Conservation (phyloP, 345 rosid species). For the Rhizophora apiculata region DNA sequence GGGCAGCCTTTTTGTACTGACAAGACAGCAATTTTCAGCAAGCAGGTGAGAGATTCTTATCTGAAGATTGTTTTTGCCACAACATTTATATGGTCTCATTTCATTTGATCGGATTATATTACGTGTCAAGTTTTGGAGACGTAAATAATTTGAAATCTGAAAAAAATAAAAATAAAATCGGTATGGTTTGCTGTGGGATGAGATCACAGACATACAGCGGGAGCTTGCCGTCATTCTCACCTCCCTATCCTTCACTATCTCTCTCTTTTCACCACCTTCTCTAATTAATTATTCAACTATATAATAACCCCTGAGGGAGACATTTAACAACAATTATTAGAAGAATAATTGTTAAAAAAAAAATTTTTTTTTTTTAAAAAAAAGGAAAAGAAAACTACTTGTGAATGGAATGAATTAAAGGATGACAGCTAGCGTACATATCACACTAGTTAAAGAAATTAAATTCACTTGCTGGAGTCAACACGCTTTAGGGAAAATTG, state of each 20-base stretch:
- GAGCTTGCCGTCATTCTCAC: not conserved
- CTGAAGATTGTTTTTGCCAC: constrained; percentile 20
- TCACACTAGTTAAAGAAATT: not conserved
- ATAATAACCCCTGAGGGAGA: too few relatives aligned
- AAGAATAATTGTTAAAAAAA: too few relatives aligned
- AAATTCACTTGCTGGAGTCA: not conserved
- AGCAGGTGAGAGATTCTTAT: constrained; percentile 35
- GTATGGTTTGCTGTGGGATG: too few relatives aligned
- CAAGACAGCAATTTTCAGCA: constrained; percentile 31
- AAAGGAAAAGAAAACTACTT: too few relatives aligned
- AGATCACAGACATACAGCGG: not conserved
- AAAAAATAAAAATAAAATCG: too few relatives aligned
- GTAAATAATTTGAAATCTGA: too few relatives aligned
- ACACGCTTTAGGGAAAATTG: not conserved
- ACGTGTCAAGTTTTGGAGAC: too few relatives aligned
- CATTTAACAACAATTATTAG: too few relatives aligned
- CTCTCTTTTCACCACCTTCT: not conserved
- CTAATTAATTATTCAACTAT: not conserved
- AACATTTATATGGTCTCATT: constrained; percentile 14
- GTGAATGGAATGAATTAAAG: too few relatives aligned
- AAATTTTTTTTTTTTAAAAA: too few relatives aligned
- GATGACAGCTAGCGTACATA: not conserved
- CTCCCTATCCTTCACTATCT: not conserved
- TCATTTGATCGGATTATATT: not conserved
- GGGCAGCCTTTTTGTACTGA: constrained; percentile 34